phyloP scores from a whole-genome alignment of 345 rosid genomes.

The Syzygium jambos region DNA sequence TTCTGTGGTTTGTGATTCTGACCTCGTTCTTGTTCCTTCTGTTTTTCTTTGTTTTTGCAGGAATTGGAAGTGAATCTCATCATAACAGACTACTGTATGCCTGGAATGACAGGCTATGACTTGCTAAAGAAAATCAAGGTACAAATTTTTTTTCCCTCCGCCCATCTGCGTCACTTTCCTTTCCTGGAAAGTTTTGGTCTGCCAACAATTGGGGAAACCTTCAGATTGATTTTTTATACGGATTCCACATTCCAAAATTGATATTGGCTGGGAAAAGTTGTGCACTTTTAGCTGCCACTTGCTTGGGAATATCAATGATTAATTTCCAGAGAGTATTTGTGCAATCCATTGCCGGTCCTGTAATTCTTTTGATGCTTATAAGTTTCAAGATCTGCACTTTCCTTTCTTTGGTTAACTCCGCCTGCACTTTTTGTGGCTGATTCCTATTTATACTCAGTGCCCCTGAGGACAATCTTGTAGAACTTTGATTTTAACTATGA shows the following conservation, averaged over 20 bases:
- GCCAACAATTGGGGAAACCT: neutral
- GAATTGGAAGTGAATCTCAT: constrained; percentile 54
- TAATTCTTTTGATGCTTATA: neutral
- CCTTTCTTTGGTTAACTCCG: neutral
- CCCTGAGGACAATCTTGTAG: neutral
- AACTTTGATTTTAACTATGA: neutral
- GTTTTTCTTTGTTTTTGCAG: constrained; percentile 11
- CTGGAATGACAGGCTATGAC: constrained; percentile 80
- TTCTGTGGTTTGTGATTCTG: neutral
- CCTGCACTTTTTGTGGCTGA: neutral
- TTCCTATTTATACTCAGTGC: neutral
- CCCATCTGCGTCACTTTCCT: neutral
- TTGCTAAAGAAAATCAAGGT: constrained; percentile 74
- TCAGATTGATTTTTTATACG: neutral
- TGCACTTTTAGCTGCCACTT: neutral
- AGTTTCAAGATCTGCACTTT: neutral
- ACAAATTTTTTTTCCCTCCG: neutral
- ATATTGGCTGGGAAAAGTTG: neutral
- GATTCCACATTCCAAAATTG: neutral
- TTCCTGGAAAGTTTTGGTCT: constrained; percentile 2
- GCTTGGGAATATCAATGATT: neutral
- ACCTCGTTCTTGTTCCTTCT: neutral
- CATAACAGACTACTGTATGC: constrained; percentile 80
- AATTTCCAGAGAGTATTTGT: neutral
- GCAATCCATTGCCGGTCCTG: neutral